These are phyloP conservation scores for Colletotrichum siamense DNA, from an alignment of 2,329 filamentous ascomycete genomes.

Conservation along the genomic window DNA sequence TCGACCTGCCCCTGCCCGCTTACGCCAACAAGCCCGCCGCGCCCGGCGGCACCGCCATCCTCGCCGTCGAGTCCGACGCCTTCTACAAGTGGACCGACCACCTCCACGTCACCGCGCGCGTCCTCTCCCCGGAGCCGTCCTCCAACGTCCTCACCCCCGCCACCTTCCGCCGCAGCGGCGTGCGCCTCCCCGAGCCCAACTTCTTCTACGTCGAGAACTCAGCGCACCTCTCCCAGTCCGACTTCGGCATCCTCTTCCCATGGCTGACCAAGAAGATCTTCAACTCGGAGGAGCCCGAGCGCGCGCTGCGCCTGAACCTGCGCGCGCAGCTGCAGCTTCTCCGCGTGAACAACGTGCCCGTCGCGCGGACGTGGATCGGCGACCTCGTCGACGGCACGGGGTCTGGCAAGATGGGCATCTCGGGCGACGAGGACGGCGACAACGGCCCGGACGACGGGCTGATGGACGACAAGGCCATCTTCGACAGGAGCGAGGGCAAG, in stretches of 20 bases:
- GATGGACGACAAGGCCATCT: constrained; percentile 55
- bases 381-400: constrained; percentile 56
- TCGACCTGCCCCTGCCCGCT: constrained; percentile 74
- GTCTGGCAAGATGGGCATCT: constrained; percentile 34
- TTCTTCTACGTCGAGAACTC: constrained; percentile 77
- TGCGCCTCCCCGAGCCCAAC: constrained; percentile 57
- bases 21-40: constrained; percentile 60
- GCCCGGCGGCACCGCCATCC: constrained; percentile 62
- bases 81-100: constrained; percentile 83
- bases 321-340: constrained; percentile 58
- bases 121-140: constrained; percentile 64
- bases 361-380: constrained; percentile 53
- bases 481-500: constrained; percentile 44
- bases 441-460: constrained; percentile 40
- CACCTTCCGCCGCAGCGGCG: constrained; percentile 46
- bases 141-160: constrained; percentile 45
- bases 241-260: constrained; percentile 84
- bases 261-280: constrained; percentile 68
- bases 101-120: constrained; percentile 69
- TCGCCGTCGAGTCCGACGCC: constrained; percentile 76
- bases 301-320: constrained; percentile 56
- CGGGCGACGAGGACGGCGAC: constrained; percentile 8
- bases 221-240: constrained; percentile 83
- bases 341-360: constrained; percentile 51
- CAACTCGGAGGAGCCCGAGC: constrained; percentile 61